Percentiles rank a stretch among this genome's conserved stretches.
Conservation (phyloP, 805 yeast genomes). For the Candida coquimbonensis region DNA sequence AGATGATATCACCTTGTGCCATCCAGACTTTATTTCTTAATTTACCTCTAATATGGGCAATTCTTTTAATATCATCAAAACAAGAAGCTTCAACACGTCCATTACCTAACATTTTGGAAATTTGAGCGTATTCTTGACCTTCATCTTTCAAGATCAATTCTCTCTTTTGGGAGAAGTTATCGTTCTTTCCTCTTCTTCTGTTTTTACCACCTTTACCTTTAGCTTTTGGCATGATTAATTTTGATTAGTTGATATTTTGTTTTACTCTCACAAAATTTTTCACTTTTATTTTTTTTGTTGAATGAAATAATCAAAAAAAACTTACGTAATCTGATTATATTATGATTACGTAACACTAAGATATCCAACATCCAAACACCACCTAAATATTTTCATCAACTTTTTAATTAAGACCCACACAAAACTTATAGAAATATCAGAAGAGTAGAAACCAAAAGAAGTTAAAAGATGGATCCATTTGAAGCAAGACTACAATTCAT, state of each 20-base stretch:
- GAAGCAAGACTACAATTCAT: conserved; percentile 75
- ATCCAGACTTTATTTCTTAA: conserved; percentile 99
- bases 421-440: background rate
- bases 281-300: background rate
- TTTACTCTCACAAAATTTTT: background rate
- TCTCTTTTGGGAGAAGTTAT: conserved; percentile 84
- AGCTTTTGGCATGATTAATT: conserved; percentile 57
- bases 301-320: conserved; percentile 1
- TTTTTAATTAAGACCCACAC: too few relatives aligned
- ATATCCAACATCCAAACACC: too few relatives aligned
- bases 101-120: conserved; percentile 95
- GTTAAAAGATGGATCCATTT: conserved; percentile 73
- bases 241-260: background rate
- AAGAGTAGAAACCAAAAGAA: background rate
- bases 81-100: conserved; percentile 95
- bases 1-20: conserved; percentile 95
- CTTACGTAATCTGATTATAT: background rate
- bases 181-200: conserved; percentile 98
- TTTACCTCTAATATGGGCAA: conserved; percentile 98
- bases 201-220: conserved; percentile 82
- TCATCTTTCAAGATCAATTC: conserved; percentile 89
- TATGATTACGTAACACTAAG: background rate
- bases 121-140: conserved; percentile 98
- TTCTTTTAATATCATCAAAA: conserved; percentile 88
- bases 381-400: too few relatives aligned